These are phyloP conservation scores for Blastocystis sp. DNA, from an alignment of 352 stramenopile species.

Conservation along the genomic window DNA sequence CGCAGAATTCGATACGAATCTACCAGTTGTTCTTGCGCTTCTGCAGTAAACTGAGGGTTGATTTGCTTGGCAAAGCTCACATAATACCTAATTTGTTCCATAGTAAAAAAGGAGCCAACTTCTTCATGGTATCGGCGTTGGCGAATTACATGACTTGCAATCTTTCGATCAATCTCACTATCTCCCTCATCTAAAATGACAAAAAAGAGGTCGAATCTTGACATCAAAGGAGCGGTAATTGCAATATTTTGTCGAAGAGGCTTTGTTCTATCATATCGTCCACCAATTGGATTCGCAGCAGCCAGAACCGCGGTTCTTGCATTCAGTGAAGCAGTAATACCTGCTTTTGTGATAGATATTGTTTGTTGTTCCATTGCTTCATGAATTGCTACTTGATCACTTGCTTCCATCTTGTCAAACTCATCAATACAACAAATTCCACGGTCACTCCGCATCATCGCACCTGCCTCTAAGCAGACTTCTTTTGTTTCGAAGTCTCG, in stretches of 20 bases:
- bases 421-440: slow-evolving; percentile 95
- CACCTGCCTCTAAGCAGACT: slow-evolving; percentile 65
- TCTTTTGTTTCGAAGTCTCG: slow-evolving; percentile 77
- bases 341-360: slow-evolving; percentile 81
- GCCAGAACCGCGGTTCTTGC: slow-evolving; percentile 88
- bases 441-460: slow-evolving; percentile 79
- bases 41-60: slow-evolving; percentile 68
- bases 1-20: slow-evolving; percentile 92
- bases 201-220: slow-evolving; percentile 87
- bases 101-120: slow-evolving; percentile 70
- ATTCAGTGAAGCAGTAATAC: slow-evolving; percentile 89
- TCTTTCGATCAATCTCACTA: slow-evolving; percentile 79
- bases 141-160: slow-evolving; percentile 90
- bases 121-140: slow-evolving; percentile 62
- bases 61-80: slow-evolving; percentile 76
- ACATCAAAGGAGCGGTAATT: slow-evolving; percentile 88
- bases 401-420: slow-evolving; percentile 91
- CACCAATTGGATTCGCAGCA: slow-evolving; percentile 89
- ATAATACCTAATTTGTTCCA: slow-evolving; percentile 86
- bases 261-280: slow-evolving; percentile 88
- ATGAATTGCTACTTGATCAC: slow-evolving; percentile 79
- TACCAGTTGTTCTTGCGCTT: slow-evolving; percentile 83
- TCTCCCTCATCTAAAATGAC: slow-evolving; percentile 86
- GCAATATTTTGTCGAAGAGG: slow-evolving; percentile 90
- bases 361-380: slow-evolving; percentile 96